These are phyloP conservation scores for Amanita fuliginea DNA, from an alignment of 768 basidiomycete species.

Conservation along the genomic window DNA sequence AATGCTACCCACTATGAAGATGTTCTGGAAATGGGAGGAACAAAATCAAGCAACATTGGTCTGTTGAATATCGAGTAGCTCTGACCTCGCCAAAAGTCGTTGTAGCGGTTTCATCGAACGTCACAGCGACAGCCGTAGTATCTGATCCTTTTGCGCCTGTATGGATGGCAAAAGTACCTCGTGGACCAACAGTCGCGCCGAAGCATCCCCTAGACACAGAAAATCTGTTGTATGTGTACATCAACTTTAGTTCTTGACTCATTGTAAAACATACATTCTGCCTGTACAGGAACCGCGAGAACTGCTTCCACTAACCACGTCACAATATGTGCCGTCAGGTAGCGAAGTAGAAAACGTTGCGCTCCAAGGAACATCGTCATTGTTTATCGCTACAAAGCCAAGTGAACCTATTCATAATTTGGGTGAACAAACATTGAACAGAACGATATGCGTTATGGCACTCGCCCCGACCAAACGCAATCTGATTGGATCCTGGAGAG, in stretches of 20 bases:
- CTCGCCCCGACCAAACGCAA: constrained; percentile 57
- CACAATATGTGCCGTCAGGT: constrained; percentile 50
- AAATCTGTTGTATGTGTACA: constrained; percentile 21
- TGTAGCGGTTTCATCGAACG: constrained; percentile 42
- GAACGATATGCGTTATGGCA: neutral
- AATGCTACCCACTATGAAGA: constrained; percentile 48
- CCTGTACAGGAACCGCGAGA: constrained; percentile 37
- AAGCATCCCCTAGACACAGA: constrained; percentile 40
- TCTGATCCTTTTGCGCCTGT: constrained; percentile 17
- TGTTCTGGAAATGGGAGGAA: constrained; percentile 29
- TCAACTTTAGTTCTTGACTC: neutral
- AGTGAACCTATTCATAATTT: constrained; percentile 25
- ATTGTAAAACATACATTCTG: constrained; percentile 25
- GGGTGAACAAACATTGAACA: neutral
- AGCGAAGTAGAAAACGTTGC: constrained; percentile 46
- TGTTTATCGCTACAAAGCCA: constrained; percentile 63
- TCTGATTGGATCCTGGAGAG: constrained; percentile 43
- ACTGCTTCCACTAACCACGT: constrained; percentile 43
- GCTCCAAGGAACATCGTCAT: constrained; percentile 44
- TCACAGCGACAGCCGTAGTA: constrained; percentile 24
- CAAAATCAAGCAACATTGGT: neutral
- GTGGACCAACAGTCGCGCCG: constrained; percentile 35
- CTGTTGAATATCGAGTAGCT: constrained; percentile 2
- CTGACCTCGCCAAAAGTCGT: constrained; percentile 46
- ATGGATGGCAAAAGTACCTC: constrained; percentile 47